Evolutionary conservation across 495 filamentous ascomycete genomes (phyloP).

Genomic region (Jackrogersella minutella): DNA sequence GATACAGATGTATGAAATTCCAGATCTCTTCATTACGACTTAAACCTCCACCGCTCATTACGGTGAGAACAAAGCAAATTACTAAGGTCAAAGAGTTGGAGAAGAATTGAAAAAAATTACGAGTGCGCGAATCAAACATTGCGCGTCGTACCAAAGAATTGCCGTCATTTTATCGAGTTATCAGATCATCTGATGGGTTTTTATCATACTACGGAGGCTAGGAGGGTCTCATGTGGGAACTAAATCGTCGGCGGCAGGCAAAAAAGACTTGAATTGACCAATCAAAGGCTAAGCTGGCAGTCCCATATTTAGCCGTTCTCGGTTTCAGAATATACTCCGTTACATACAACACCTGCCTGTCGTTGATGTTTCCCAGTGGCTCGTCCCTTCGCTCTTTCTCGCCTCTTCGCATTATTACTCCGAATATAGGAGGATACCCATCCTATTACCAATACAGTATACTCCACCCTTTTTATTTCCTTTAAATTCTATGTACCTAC

Average conservation of each 20-base stretch:
- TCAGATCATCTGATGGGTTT: not conserved
- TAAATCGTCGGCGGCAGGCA: constrained; percentile 11
- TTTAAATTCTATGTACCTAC: not conserved
- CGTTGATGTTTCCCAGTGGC: no score
- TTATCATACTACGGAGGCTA: no score
- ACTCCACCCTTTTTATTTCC: not conserved
- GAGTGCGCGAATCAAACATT: not conserved
- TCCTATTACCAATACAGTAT: constrained; percentile 14
- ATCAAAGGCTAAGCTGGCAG: constrained; percentile 1
- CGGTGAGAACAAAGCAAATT: not conserved
- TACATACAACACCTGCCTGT: not conserved
- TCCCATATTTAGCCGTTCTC: constrained; percentile 34
- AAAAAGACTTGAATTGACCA: not conserved
- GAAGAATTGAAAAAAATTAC: not conserved
- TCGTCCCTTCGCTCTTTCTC: constrained; percentile 22
- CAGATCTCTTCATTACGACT: no score
- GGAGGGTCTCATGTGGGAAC: not conserved
- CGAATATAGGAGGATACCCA: constrained; percentile 30
- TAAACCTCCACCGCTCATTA: not conserved
- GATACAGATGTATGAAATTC: no score
- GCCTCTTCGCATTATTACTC: constrained; percentile 16
- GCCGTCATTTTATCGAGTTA: not conserved
- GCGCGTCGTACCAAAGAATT: not conserved
- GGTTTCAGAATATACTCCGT: constrained; percentile 31
- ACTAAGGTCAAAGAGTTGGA: not conserved